Evolutionary conservation across 2,329 filamentous ascomycete genomes (phyloP), one percentile per base, ranked within the genome.

Genomic region (Calonectria pauciramosa): DNA sequence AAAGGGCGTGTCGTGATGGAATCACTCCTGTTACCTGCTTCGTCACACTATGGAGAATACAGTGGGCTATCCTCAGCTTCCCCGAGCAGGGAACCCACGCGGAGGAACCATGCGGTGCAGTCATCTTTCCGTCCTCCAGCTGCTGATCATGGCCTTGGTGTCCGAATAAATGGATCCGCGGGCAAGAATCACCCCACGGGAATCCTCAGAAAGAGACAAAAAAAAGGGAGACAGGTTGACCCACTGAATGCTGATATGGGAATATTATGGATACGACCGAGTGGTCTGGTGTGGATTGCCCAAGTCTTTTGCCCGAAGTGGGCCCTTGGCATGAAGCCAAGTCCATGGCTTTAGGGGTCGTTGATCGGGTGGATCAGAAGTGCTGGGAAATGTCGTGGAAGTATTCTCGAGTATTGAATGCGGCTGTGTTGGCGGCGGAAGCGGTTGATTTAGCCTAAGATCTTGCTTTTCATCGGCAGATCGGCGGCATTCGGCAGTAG

Each of bases 241-340:
- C 56, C 56, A 38, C 56, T 41, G 34, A 14, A 20, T 26, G 56
- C 23, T 41, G 23, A 38, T 34, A 60, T 60, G 34, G 56, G 34
- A 34, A 60, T 34, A 32, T 38, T 60, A 60, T 60, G 56, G 56
- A 38, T 60, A 60, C 56, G 56, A 60, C 32, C n/a, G 34, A 41
- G 56, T 38, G 34, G 56, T 10, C 54, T 59, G 54, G 32, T 60
- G 34, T 41, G 56, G 56, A 41, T 60, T 60, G 34, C 56, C 34
- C 38, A 36, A 60, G 11, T 36, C n/a, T 38, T 38, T 60, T 60
- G 56, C 34, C 56, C 56, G 56, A 60, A 60, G 56, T 60, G 56
- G 56, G 13, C 34, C 56, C 56, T 60, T 60, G 56, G 56, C 56
- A 60, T 41, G 34, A 41, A 60, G 56, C 56, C 56, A 60, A 60